phyloP scores from a whole-genome alignment of 352 stramenopile genomes.

The Globisporangium mamillatum region DNA sequence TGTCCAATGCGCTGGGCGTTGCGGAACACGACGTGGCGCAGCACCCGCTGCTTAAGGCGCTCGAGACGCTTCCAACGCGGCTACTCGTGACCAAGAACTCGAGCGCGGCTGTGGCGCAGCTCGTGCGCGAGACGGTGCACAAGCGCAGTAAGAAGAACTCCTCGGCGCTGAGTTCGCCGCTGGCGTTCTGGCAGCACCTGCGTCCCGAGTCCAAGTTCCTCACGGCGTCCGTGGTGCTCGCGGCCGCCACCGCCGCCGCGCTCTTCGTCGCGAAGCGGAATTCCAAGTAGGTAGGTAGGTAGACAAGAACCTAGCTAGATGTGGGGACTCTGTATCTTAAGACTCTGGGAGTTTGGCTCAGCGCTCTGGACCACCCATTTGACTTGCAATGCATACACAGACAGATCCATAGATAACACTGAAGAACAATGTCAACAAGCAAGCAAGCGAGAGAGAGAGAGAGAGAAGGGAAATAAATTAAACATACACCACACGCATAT shows the following conservation, averaged over 20 bases:
- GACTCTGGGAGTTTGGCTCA: background rate
- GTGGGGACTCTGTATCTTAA: background rate
- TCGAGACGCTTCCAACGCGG: slow-evolving; percentile 70
- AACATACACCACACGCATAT: background rate
- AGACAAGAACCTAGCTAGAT: background rate
- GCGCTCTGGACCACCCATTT: background rate
- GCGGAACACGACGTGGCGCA: slow-evolving; percentile 60
- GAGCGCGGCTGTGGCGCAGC: slow-evolving; percentile 47
- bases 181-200: slow-evolving; percentile 7
- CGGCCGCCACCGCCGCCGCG: slow-evolving; percentile 22
- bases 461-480: background rate
- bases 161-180: background rate
- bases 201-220: slow-evolving; percentile 27
- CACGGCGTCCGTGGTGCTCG: slow-evolving; percentile 35
- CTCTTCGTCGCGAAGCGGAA: slow-evolving; percentile 48
- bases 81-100: slow-evolving; percentile 65
- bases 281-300: slow-evolving; percentile 15
- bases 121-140: slow-evolving; percentile 51
- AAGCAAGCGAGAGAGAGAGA: background rate
- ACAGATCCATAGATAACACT: background rate
- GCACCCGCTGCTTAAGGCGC: slow-evolving; percentile 69
- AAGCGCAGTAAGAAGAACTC: slow-evolving; percentile 16
- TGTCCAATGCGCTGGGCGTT: slow-evolving; percentile 86
- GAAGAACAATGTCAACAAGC: background rate
- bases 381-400: background rate